Conservation (phyloP, 768 basidiomycete species). For the Tulasnella sp. region DNA sequence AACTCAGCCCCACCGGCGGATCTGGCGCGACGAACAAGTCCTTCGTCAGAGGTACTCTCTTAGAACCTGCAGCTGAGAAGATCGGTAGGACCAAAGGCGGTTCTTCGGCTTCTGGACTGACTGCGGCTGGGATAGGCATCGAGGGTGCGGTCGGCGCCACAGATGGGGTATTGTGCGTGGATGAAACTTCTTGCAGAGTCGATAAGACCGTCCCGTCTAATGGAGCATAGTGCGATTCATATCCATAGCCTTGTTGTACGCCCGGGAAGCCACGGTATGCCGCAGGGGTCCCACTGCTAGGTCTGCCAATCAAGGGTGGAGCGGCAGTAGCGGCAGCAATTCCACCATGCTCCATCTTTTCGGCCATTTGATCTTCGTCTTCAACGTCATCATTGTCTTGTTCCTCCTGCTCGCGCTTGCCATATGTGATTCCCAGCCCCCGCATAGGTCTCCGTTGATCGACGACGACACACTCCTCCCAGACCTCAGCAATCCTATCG, state of each 20-base stretch:
- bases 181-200: constrained; percentile 12
- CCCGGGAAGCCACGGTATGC: constrained; percentile 44
- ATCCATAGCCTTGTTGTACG: constrained; percentile 24
- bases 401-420: too few species aligned
- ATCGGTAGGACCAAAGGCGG: neutral
- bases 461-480: constrained; percentile 62
- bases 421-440: too few species aligned
- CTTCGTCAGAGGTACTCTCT: neutral
- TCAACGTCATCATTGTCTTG: neutral
- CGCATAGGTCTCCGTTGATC: too few species aligned
- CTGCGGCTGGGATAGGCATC: neutral
- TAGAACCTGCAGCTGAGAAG: neutral
- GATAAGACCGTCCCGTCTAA: constrained; percentile 9
- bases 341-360: neutral
- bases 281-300: too few species aligned
- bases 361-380: neutral
- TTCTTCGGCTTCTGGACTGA: neutral
- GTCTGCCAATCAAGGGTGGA: neutral
- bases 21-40: constrained; percentile 4
- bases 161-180: neutral
- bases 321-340: neutral
- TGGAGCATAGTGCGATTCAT: neutral
- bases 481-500: constrained; percentile 62
- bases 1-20: neutral
- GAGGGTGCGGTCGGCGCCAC: constrained; percentile 1